Conservation (phyloP, 129 eudicot genomes). For the Arctium lappa region DNA sequence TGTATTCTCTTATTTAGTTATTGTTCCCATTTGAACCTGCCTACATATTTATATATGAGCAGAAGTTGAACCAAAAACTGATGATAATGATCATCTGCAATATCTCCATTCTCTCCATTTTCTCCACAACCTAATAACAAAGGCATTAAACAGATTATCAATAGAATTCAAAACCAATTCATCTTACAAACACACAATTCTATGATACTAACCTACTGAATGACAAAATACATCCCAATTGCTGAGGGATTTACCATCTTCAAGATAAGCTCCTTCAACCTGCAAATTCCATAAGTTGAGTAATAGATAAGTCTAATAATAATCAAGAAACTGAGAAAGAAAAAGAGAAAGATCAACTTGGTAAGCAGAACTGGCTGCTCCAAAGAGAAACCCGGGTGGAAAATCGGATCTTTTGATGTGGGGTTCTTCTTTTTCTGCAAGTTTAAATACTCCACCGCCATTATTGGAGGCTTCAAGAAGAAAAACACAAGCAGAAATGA, state of each 20-base stretch:
- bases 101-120: conserved; percentile 52
- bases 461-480: conserved; percentile 19
- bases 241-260: conserved; percentile 71
- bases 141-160: not conserved
- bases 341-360: conserved; percentile 41
- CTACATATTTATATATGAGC: not conserved
- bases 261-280: conserved; percentile 90
- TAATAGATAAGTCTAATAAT: not conserved
- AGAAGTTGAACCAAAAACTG: conserved; percentile 55
- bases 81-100: conserved; percentile 86
- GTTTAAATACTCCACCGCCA: not conserved
- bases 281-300: conserved; percentile 8
- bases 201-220: conserved; percentile 28
- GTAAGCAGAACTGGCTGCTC: conserved; percentile 76
- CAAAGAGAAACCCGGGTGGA: conserved; percentile 71
- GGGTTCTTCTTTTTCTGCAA: not conserved
- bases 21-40: too few relatives aligned
- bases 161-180: not conserved
- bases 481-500: not conserved
- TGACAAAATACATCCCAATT: conserved; percentile 72
- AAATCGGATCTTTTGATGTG: conserved; percentile 52
- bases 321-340: not conserved
- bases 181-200: not conserved
- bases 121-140: conserved; percentile 15
- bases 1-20: too few relatives aligned